These are phyloP conservation scores for Canavalia ensiformis DNA, from an alignment of 306 rosid species.

Conservation along the genomic window DNA sequence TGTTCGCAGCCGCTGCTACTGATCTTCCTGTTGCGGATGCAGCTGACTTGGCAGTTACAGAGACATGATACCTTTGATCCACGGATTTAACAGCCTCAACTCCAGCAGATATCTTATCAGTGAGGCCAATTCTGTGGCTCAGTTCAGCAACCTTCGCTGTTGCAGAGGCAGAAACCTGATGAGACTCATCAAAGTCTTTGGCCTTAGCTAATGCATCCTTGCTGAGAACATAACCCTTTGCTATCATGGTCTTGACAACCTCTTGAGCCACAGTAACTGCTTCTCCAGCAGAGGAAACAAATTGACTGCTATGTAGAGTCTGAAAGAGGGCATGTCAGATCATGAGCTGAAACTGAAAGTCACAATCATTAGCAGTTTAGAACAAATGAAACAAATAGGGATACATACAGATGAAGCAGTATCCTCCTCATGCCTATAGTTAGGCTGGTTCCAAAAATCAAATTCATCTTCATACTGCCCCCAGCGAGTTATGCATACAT, in stretches of 20 bases:
- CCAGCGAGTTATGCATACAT: constrained; percentile 91
- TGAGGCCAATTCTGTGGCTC: constrained; percentile 71
- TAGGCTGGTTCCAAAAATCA: constrained; percentile 72
- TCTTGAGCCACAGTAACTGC: constrained; percentile 79
- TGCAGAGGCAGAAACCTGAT: constrained; percentile 74
- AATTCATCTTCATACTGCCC: constrained; percentile 74
- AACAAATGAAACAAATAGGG: neutral
- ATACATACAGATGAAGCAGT: constrained; percentile 60
- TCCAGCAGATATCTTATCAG: constrained; percentile 69
- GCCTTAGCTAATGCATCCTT: constrained; percentile 80
- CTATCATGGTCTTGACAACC: constrained; percentile 81
- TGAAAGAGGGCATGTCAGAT: constrained; percentile 35
- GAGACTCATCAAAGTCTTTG: constrained; percentile 73
- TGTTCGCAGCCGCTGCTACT: constrained; percentile 71
- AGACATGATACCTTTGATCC: constrained; percentile 73
- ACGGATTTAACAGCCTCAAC: constrained; percentile 64
- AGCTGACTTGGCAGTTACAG: constrained; percentile 69
- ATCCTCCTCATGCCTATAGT: constrained; percentile 57
- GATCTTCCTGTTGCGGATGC: constrained; percentile 77
- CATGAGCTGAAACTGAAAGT: neutral
- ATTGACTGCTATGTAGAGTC: constrained; percentile 58
- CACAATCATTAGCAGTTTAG: constrained; percentile 29
- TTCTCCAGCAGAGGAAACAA: constrained; percentile 74
- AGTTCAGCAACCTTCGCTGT: constrained; percentile 77
- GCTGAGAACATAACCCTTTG: constrained; percentile 78